Evolutionary conservation across 2,329 filamentous ascomycete species (phyloP).

Genomic region (Cercospora nicotianae): DNA sequence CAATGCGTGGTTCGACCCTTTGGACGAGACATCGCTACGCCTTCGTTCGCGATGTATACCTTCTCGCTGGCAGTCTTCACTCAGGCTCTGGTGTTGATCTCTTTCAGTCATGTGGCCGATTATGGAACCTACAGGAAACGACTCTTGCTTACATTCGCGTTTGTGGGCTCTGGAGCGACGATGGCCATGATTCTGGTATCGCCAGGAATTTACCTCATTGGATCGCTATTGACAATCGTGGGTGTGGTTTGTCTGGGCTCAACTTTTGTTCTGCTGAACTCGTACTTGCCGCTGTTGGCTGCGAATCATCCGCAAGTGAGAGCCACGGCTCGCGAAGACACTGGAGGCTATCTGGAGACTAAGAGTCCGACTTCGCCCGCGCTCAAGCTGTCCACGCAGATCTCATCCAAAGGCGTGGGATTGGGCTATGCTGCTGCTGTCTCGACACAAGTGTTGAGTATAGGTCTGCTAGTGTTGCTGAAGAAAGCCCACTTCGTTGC

Average conservation of each 20-base stretch:
- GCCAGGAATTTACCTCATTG: slow-evolving; percentile 73
- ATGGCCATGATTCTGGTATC: slow-evolving; percentile 79
- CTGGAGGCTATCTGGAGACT: background rate
- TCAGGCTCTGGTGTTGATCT: slow-evolving; percentile 84
- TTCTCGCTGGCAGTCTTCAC: slow-evolving; percentile 85
- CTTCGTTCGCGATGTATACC: slow-evolving; percentile 93
- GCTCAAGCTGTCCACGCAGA: slow-evolving; percentile 75
- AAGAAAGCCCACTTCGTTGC: slow-evolving; percentile 63
- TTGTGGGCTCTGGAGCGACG: slow-evolving; percentile 71
- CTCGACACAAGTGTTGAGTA: slow-evolving; percentile 74
- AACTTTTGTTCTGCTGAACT: slow-evolving; percentile 94
- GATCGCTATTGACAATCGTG: slow-evolving; percentile 75
- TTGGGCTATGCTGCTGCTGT: slow-evolving; percentile 85
- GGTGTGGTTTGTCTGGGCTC: slow-evolving; percentile 89
- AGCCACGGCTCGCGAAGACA: background rate
- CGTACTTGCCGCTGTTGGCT: slow-evolving; percentile 83
- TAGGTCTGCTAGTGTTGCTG: slow-evolving; percentile 66
- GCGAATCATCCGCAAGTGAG: slow-evolving; percentile 67
- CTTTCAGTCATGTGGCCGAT: slow-evolving; percentile 89
- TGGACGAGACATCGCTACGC: slow-evolving; percentile 80
- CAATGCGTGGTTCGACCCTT: slow-evolving; percentile 80
- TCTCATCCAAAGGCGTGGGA: slow-evolving; percentile 85
- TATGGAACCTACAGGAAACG: slow-evolving; percentile 87
- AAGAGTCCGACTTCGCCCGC: slow-evolving; percentile 54
- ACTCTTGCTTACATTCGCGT: slow-evolving; percentile 76